These are phyloP conservation scores for Madurella mycetomatis DNA, from an alignment of 2,329 filamentous ascomycete genomes.

Conservation along the genomic window DNA sequence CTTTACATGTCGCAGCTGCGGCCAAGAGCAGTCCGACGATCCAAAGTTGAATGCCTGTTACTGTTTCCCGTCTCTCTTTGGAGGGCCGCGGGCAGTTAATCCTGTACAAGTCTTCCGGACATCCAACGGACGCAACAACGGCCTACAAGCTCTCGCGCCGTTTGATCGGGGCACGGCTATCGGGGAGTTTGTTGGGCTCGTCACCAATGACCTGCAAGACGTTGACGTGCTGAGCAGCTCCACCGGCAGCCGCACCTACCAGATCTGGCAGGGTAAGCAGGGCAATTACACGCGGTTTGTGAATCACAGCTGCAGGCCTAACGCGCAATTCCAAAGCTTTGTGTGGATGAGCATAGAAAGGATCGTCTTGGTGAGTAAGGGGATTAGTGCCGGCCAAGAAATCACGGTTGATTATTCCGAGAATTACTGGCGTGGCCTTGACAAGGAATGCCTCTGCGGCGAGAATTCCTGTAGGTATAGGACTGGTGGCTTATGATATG, in stretches of 20 bases:
- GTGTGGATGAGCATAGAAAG: slow-evolving; percentile 53
- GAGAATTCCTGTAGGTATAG: slow-evolving; percentile 47
- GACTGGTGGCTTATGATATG: too few species aligned
- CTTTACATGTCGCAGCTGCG: slow-evolving; percentile 33
- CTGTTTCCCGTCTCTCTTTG: slow-evolving; percentile 52
- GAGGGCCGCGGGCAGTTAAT: slow-evolving; percentile 28
- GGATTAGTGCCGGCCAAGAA: slow-evolving; percentile 49
- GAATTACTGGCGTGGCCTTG: slow-evolving; percentile 52
- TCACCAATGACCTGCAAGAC: slow-evolving; percentile 48
- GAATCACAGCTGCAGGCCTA: slow-evolving; percentile 55
- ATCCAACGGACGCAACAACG: slow-evolving; percentile 50
- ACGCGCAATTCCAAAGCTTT: slow-evolving; percentile 53
- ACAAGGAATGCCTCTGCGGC: slow-evolving; percentile 52
- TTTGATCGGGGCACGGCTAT: slow-evolving; percentile 50
- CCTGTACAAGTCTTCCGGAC: slow-evolving; percentile 52
- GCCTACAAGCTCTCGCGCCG: slow-evolving; percentile 41
- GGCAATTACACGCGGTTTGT: slow-evolving; percentile 57
- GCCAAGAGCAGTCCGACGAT: background rate
- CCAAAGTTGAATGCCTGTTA: slow-evolving; percentile 32
- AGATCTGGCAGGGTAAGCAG: slow-evolving; percentile 54
- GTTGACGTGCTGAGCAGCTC: slow-evolving; percentile 52
- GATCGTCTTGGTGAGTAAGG: slow-evolving; percentile 43
- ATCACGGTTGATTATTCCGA: slow-evolving; percentile 57
- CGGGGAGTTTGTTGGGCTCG: slow-evolving; percentile 52
- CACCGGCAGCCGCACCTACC: slow-evolving; percentile 38